Conservation (phyloP, 2,329 filamentous ascomycete genomes). For the Volutella citrinella region DNA sequence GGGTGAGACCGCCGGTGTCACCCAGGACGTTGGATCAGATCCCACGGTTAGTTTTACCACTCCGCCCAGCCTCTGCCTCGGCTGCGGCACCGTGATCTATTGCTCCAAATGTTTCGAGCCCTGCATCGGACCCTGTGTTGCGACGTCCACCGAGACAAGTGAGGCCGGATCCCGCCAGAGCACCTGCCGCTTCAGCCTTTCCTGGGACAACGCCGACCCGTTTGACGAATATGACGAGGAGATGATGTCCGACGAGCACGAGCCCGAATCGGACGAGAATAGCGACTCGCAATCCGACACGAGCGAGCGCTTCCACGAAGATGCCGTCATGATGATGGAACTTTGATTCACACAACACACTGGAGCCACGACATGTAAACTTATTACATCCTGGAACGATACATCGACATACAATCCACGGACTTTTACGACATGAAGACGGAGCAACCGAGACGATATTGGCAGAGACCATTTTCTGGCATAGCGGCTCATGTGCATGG, state of each 20-base stretch:
- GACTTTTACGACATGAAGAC: no score
- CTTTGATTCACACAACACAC: slow-evolving; percentile 13
- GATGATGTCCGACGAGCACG: slow-evolving; percentile 27
- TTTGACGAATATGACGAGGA: slow-evolving; percentile 40
- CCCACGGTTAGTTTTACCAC: slow-evolving; percentile 90
- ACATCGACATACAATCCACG: no score
- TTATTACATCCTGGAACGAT: neutral
- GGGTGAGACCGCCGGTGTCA: slow-evolving; percentile 94
- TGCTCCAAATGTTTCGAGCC: slow-evolving; percentile 39
- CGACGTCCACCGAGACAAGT: no score
- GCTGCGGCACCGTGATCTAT: slow-evolving; percentile 43
- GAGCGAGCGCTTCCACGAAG: slow-evolving; percentile 20
- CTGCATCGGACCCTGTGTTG: no score
- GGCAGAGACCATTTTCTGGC: slow-evolving; percentile 7
- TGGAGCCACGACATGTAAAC: neutral
- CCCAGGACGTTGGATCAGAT: slow-evolving; percentile 94
- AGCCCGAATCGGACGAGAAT: slow-evolving; percentile 19
- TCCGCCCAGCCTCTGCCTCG: slow-evolving; percentile 42
- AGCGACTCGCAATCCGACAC: slow-evolving; percentile 17
- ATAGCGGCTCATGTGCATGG: slow-evolving; percentile 16
- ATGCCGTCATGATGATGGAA: slow-evolving; percentile 19
- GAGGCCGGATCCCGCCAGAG: slow-evolving; percentile 22
- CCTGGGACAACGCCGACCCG: slow-evolving; percentile 29
- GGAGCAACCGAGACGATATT: no score
- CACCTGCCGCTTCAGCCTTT: slow-evolving; percentile 27